Evolutionary conservation across 2,329 filamentous ascomycete species (phyloP), one percentile per base, ranked within the genome.

Genomic region (Fusarium sp.): DNA sequence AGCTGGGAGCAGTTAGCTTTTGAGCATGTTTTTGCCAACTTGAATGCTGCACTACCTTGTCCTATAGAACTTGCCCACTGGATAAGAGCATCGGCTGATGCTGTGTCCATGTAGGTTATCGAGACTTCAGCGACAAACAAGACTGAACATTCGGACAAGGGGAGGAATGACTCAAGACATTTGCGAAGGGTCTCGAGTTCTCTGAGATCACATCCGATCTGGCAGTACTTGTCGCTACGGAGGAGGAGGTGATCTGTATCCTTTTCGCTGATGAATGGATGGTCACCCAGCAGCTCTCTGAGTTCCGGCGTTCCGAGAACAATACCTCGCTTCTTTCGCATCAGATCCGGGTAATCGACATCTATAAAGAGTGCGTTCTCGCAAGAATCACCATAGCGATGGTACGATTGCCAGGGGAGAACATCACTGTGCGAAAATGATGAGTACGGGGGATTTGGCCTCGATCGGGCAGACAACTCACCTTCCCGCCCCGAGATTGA

Each of bases 401-500:
- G 84, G 75, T 95, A 87, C 69, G 91, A 92, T 76, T 95, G 91
- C 84, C 94, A 97, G 2, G 93, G 92, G 24, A 97, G 82, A 47
- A 94, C 92, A 79, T 97, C 94, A 77, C 94, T 97, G 57, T 33
- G 15, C 20, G 19, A n/a, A 14, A 7, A 20, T n/a, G 13, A 43
- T 67, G 39, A 67, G 67, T 56, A 13, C 41, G n/a, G 32, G 35
- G 13, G 19, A 32, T 44, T 13, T 19, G 26, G n/a, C 11, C 14
- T n/a, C 22, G 22, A 33, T 50, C 40, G 45, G 32, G 30, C 32
- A 30, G 50, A 32, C 24, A 30, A 85, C 91, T 87, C 80, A 95
- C 93, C 93, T 96, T 78, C 94, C 94, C 82, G 93, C 96, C 24
- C 94, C 94, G 35, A 97, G 80, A 75, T 97, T 97, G 46, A 97